Base-by-base conservation (phyloP, 768 basidiomycete genomes). In the Mycena crocata region DNA sequence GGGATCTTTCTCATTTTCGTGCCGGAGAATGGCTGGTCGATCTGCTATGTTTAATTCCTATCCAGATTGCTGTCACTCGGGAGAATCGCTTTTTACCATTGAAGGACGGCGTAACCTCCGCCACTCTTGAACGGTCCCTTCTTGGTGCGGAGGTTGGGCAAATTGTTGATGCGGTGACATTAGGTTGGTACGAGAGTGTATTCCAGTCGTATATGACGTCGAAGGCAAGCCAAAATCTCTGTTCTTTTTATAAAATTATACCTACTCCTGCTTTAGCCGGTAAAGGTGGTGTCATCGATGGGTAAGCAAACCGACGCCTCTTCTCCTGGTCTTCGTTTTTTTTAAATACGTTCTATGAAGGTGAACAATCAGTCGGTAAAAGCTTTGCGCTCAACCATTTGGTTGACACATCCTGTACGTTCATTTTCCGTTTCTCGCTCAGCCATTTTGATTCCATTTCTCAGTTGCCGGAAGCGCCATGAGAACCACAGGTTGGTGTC, bases 271-370 rank as follows among this genome's bases (percentile, higher is more conserved):
- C 40, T 24, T 17, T 57, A 89, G 86, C 88, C 87, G 2, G 88
- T 90, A 17, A 85, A 82, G 67, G 89, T 90, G 4, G 89, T 90
- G 1, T 88, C 89, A 0, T 90, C 89, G 0, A 89, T 90, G 89
- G 89, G 85, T 80, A 64, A 49, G 30, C n/a, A n/a, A n/a, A n/a
- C n/a, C 62, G 76, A 62, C 14, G 14, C 52, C 42, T 50, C 23
- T 13, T 23, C 56, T 39, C 48, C 46, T 15, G 13, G 1, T n/a
- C 48, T 31, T 54, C 37, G 3, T 24, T 42, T 14, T 24, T n/a
- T 61, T 14, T 58, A 59, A 48, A 39, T 58, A 21, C 26, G n/a
- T 28, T 57, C 21, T 5, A 28, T 32, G 30, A 34, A 85, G 84
- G 88, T 1, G 88, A 89, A 71, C 89, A 90, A 70, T 89, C 87